A percentile compares a stretch with the other conserved stretches of the same genome.
These are phyloP conservation scores for Daldinia grandis DNA, from an alignment of 495 filamentous ascomycete species.

Conservation along the genomic window DNA sequence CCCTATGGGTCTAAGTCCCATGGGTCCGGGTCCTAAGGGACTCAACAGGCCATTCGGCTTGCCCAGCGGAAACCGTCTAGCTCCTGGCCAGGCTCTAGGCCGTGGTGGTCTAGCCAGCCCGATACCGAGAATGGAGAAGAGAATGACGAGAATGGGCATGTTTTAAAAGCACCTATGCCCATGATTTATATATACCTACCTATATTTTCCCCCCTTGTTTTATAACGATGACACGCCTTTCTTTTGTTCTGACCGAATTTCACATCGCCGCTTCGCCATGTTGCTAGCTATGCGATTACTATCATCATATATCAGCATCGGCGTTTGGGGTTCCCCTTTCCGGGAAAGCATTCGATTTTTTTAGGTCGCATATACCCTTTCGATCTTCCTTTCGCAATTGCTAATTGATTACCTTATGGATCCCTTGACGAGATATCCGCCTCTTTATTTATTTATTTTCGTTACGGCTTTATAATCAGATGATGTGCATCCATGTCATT, in stretches of 20 bases:
- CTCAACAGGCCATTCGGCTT: slow-evolving; percentile 44
- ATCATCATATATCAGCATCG: slow-evolving; percentile 30
- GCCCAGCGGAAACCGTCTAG: slow-evolving; percentile 43
- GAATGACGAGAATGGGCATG: slow-evolving; percentile 89
- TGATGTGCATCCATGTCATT: background rate
- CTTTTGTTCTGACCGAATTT: slow-evolving; percentile 27
- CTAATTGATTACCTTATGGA: slow-evolving; percentile 24
- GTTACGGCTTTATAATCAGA: slow-evolving; percentile 26
- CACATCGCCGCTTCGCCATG: slow-evolving; percentile 4
- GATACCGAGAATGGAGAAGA: slow-evolving; percentile 68
- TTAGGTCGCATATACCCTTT: slow-evolving; percentile 39
- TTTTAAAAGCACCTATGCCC: slow-evolving; percentile 58
- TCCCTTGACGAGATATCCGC: slow-evolving; percentile 26
- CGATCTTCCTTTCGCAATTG: slow-evolving; percentile 15
- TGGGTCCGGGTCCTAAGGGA: slow-evolving; percentile 20
- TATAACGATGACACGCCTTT: slow-evolving; percentile 35
- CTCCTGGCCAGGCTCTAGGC: slow-evolving; percentile 46
- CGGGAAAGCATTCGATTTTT: slow-evolving; percentile 30
- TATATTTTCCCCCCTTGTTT: slow-evolving; percentile 10
- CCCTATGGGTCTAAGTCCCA: slow-evolving; percentile 8
- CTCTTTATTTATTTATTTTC: background rate
- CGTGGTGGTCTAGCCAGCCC: slow-evolving; percentile 37
- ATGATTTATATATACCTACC: background rate
- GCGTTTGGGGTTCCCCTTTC: slow-evolving; percentile 27
- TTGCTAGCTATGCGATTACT: slow-evolving; percentile 15